Conservation (phyloP, 768 basidiomycete species). For the Boletus insuetus region DNA sequence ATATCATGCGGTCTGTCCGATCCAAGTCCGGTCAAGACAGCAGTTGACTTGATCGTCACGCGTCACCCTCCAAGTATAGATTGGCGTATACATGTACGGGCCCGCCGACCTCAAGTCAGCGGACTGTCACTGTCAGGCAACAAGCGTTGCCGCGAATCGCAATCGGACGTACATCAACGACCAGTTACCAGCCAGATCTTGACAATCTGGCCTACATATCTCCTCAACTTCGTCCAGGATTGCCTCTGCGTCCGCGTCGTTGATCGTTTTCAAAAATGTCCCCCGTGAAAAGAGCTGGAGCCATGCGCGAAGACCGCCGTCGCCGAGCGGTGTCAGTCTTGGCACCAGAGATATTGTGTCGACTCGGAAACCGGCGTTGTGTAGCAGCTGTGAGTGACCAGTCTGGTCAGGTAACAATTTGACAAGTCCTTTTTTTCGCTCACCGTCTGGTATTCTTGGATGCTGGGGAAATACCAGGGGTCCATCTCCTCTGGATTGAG, state of each 20-base stretch:
- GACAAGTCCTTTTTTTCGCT: conserved; percentile 5
- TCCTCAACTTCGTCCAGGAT: conserved; percentile 65
- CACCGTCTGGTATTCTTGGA: conserved; percentile 61
- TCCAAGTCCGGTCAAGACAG: neutral
- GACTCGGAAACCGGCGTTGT: conserved; percentile 54
- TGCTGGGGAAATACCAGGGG: conserved; percentile 85
- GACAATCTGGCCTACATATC: conserved; percentile 52
- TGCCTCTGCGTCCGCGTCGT: conserved; percentile 50
- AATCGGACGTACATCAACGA: conserved; percentile 71
- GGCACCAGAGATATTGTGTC: conserved; percentile 54
- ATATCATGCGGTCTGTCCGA: neutral
- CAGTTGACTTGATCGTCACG: conserved; percentile 2
- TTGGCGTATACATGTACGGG: conserved; percentile 1
- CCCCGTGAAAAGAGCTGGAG: conserved; percentile 60
- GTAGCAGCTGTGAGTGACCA: conserved; percentile 45
- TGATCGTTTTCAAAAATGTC: conserved; percentile 54
- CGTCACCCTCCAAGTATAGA: neutral
- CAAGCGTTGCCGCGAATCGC: conserved; percentile 55
- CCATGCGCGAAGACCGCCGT: conserved; percentile 60
- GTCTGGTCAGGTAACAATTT: conserved; percentile 1
- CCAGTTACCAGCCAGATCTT: conserved; percentile 62
- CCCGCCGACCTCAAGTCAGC: conserved; percentile 4
- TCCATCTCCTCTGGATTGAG: conserved; percentile 59
- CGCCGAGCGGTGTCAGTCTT: conserved; percentile 49
- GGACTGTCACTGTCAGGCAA: conserved; percentile 18